These are phyloP conservation scores for Globisporangium paroecandrum DNA, from an alignment of 352 stramenopile genomes.

Conservation along the genomic window DNA sequence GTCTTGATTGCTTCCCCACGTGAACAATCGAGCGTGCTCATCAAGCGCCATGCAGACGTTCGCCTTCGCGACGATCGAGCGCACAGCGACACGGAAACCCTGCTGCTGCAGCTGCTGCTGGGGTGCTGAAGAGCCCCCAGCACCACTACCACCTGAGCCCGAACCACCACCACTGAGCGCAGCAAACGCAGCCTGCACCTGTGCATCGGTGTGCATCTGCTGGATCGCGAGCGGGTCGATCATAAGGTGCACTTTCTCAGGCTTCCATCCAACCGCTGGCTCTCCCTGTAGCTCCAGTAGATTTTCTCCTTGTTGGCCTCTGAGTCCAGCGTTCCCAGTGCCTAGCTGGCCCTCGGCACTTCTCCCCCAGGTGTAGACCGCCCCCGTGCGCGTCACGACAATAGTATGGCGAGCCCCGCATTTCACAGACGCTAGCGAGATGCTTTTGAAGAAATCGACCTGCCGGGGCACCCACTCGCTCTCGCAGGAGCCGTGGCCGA, in stretches of 20 bases:
- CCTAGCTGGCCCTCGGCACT: slow-evolving; percentile 53
- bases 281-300: background rate
- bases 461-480: slow-evolving; percentile 64
- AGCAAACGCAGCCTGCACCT: slow-evolving; percentile 14
- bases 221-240: slow-evolving; percentile 23
- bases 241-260: slow-evolving; percentile 20
- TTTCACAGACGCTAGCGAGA: slow-evolving; percentile 25
- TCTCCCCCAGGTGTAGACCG: slow-evolving; percentile 60
- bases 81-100: background rate
- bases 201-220: slow-evolving; percentile 29
- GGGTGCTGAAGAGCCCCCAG: background rate
- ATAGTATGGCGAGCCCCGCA: slow-evolving; percentile 52
- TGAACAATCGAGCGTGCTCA: slow-evolving; percentile 44
- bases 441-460: slow-evolving; percentile 41
- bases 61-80: slow-evolving; percentile 27
- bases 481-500: slow-evolving; percentile 39
- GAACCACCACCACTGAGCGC: background rate
- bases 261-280: background rate
- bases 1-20: slow-evolving; percentile 44
- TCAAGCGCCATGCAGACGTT: slow-evolving; percentile 40
- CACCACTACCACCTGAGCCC: background rate
- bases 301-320: too few species aligned
- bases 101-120: slow-evolving; percentile 12
- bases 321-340: background rate
- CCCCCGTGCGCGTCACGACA: slow-evolving; percentile 36